A percentile compares a stretch with the other conserved stretches of the same genome.
Conservation (phyloP, 305 asterid species). For the Fraxinus latifolia region DNA sequence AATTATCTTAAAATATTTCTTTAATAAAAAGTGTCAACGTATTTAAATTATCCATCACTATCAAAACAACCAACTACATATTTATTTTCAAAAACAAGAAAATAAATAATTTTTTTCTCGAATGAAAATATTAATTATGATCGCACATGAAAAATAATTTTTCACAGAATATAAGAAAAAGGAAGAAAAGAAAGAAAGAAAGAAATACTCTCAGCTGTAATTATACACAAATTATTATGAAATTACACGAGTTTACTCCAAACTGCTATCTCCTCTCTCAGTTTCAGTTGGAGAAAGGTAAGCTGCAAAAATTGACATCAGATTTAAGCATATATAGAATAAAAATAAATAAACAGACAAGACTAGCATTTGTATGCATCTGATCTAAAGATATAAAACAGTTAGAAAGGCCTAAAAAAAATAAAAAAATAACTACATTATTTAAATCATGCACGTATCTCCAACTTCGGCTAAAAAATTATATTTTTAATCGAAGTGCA, state of each 20-base stretch:
- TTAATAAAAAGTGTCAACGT: no score
- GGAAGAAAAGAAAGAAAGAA: neutral
- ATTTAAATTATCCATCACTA: neutral
- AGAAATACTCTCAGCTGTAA: neutral
- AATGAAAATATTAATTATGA: neutral
- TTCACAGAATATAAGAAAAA: neutral
- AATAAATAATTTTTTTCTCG: no score
- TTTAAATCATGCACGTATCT: neutral
- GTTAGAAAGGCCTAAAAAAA: no score
- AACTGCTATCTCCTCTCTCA: neutral
- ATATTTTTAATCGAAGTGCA: neutral
- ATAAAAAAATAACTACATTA: no score
- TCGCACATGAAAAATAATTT: neutral
- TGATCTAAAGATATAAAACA: no score
- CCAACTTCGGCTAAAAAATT: neutral
- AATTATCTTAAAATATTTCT: no score
- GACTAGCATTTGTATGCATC: neutral
- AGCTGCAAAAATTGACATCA: constrained; percentile 25
- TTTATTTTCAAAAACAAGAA: neutral
- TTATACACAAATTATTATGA: neutral
- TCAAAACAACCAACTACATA: neutral
- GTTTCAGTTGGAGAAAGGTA: constrained; percentile 17
- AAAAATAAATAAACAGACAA: neutral
- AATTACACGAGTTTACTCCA: neutral
- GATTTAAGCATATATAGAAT: neutral